Conservation (phyloP, 495 filamentous ascomycete genomes). For the Annulohypoxylon nitens region DNA sequence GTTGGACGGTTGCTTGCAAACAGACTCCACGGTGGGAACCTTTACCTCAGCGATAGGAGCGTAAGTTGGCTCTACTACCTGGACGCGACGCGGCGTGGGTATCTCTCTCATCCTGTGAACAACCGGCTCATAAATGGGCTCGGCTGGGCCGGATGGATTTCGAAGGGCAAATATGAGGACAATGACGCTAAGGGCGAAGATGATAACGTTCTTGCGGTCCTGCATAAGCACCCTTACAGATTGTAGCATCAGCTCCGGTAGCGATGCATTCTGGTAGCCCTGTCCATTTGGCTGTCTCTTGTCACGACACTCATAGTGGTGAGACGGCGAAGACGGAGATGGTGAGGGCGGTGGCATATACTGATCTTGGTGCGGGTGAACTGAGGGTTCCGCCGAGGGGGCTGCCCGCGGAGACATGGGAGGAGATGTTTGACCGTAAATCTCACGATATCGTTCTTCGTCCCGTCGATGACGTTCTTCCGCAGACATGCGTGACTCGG, state of each 20-base stretch:
- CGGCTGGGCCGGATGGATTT: constrained; percentile 36
- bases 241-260: constrained; percentile 73
- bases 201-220: constrained; percentile 78
- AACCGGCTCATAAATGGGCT: constrained; percentile 43
- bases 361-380: constrained; percentile 45
- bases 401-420: constrained; percentile 29
- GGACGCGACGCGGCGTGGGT: constrained; percentile 25
- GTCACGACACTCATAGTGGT: constrained; percentile 36
- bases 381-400: constrained; percentile 35
- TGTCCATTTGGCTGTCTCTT: constrained; percentile 29
- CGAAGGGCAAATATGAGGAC: constrained; percentile 67
- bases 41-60: constrained; percentile 23
- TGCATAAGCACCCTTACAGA: constrained; percentile 75
- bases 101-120: constrained; percentile 45
- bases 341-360: constrained; percentile 48
- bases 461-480: constrained; percentile 57
- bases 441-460: constrained; percentile 65
- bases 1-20: constrained; percentile 22
- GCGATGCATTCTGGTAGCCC: constrained; percentile 55
- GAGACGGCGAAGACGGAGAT: constrained; percentile 26
- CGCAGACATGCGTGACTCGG: constrained; percentile 28
- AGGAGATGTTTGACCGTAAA: constrained; percentile 62
- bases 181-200: constrained; percentile 71
- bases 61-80: constrained; percentile 16
- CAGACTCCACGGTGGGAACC: neutral